Evolutionary conservation across 163 green algal genomes (phyloP), one percentile per base, ranked within the genome.

Genomic region (Chlamydomonas reinhardtii): DNA sequence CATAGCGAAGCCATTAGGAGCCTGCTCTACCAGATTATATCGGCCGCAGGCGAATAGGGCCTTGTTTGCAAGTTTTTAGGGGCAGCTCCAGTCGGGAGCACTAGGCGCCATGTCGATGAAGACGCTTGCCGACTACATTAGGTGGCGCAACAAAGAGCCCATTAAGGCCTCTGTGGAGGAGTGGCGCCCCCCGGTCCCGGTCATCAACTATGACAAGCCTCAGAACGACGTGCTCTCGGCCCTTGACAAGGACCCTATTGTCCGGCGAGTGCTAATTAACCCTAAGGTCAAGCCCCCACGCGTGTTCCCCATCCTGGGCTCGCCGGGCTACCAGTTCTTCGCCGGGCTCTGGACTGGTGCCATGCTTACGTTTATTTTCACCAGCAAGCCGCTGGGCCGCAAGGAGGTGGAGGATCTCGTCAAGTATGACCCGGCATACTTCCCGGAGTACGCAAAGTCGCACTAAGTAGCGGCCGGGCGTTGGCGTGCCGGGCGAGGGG

Each of bases 351-450:
- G 89, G 89, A 92, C 84, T 9, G 89, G 89, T 2, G 89, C 89
- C 12, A 90, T 92, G 84, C 32, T 90, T n/a, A 90, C 82, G 34
- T 87, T 90, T 39, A 68, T 90, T 20, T 89, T 90, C 71, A 90
- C 89, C 52, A 90, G 82, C 85, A 92, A 92, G 85, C 64, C 85
- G 12, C 76, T 92, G 25, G 89, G 89, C n/a, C 70, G 85, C 32
- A 89, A 90, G 82, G 89, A 92, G 72, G 85, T 92, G 65, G 82
- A 92, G 77, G 76, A 91, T 66, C 81, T 92, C 2, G 85, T 92
- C 62, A 89, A 88, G 70, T 89, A 90, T 83, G 89, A 92, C 75
- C 89, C 89, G 24, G 84, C 84, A 2, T 90, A 90, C 52, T 91
- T 91, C 74, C 86, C 86, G 56, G 86, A 90, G 74, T 90, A 88